Conservation (phyloP, 2,329 filamentous ascomycete species). For the Pyrenochaeta sp. region DNA sequence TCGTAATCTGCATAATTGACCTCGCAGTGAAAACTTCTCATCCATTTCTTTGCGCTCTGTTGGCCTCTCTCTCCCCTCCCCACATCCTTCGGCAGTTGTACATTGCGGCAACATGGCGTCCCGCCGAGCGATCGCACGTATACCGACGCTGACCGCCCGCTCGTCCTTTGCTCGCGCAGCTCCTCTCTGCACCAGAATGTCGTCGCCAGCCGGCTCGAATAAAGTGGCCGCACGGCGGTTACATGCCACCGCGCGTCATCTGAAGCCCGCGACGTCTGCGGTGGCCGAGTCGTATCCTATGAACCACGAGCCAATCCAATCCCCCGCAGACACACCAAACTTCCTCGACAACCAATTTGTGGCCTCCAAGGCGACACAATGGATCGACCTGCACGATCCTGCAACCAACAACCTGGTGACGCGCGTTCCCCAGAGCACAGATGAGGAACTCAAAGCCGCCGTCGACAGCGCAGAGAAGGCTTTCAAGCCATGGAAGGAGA, state of each 20-base stretch:
- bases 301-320: conserved; percentile 73
- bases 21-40: not conserved
- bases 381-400: conserved; percentile 82
- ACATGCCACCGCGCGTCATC: conserved; percentile 64
- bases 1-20: not conserved
- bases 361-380: conserved; percentile 71
- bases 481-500: conserved; percentile 76
- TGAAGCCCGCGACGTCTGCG: conserved; percentile 59
- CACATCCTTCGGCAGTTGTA: conserved; percentile 24
- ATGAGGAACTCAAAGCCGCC: conserved; percentile 76
- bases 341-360: conserved; percentile 84
- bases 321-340: conserved; percentile 76
- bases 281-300: conserved; percentile 70
- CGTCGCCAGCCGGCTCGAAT: conserved; percentile 45
- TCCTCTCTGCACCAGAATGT: conserved; percentile 51
- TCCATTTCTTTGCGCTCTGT: conserved; percentile 6
- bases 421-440: conserved; percentile 81
- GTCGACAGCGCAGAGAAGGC: conserved; percentile 80
- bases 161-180: conserved; percentile 46
- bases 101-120: conserved; percentile 51
- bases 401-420: conserved; percentile 88
- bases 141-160: conserved; percentile 52
- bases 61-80: conserved; percentile 13
- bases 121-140: conserved; percentile 55
- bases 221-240: conserved; percentile 57